Evolutionary conservation across 495 filamentous ascomycete species (phyloP), one percentile per base, ranked within the genome.

Genomic region (Penicillium salamii): DNA sequence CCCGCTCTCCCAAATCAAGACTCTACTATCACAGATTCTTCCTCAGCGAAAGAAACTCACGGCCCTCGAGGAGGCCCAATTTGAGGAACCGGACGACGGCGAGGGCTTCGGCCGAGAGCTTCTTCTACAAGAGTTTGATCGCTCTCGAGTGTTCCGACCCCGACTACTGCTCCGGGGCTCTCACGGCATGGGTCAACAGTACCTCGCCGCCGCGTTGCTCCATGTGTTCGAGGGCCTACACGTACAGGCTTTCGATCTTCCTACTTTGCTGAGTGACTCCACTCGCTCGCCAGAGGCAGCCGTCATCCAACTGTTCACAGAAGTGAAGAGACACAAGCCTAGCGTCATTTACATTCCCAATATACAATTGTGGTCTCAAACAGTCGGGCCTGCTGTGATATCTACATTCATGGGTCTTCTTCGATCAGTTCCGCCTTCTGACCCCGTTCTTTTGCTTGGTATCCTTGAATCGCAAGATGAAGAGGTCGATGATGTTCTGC

Each of bases 291-390:
- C 88, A 2, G 93, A 97, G 73, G 84, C 91, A 54, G 84, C 90
- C 15, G 80, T 98, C 33, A 89, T 95, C 19, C 87, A 91, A 56
- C 75, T 92, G 1, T 98, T 98, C 62, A 78, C 86, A 0, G 93
- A 98, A 70, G 89, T 95, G 12, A 89, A 89, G 61, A 82, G 91
- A 33, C 90, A 96, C 56, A 97, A 95, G 67, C 93, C 95, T 7
- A 91, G 90, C 69, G 88, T 98, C 18, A 95, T 98, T 48, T 97
- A 88, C 71, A 87, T 98, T 39, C 93, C 95, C 0, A 84, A 88
- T 53, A 80, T 97, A 52, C 88, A 97, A 38, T 72, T 81, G 26
- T 98, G 95, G 95, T 90, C 87, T 57, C 67, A 75, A 7, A 90
- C 83, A 19, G 68, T 96, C 11, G 71, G 74, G n/a, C 75, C 76